Evolutionary conservation across 345 rosid genomes (phyloP), one percentile per base, ranked within the genome.

Genomic region (Anacardium occidentale): DNA sequence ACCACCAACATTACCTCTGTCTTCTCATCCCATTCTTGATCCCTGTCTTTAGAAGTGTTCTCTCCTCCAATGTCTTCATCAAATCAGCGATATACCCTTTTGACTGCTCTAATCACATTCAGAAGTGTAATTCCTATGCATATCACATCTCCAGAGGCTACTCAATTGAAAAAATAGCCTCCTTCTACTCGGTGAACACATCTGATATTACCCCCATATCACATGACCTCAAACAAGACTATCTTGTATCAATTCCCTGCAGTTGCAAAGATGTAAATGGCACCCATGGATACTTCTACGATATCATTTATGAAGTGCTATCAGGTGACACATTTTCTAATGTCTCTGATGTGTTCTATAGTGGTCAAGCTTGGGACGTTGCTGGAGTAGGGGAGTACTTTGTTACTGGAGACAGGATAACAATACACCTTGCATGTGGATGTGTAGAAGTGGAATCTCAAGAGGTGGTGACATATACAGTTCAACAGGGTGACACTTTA

Each of bases 191-290:
- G 0, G 83, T 80, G 52, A 77, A 75, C 15, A 10, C 54, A 44
- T 75, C 78, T 32, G 26, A 66, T 25, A 5, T 80, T 18, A 57
- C 73, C 58, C 74, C 86, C 21, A 75, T 80, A 44, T 62, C 54
- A 10, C 63, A 32, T 65, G 71, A 54, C 50, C 26, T 34, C 51
- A 69, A 76, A 40, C 69, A 74, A 26, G 78, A 66, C 70, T 80
- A 63, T 62, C 78, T 80, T 8, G 68, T 76, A 10, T 64, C 75
- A 10, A 77, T 83, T 47, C 73, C 76, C n/a, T 83, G 86, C 70
- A 69, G 67, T 60, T 83, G 80, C 69, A 80, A 73, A 42, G 77
- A 75, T 32, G 83, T 79, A 29, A 73, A 78, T 70, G 84, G 78
- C 72, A 75, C 75, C 15, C 25, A 2, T 10, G 83, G 72, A 5